Base-by-base conservation (phyloP, 1,284 basidiomycete species). In the Ganoderma lucidum region DNA sequence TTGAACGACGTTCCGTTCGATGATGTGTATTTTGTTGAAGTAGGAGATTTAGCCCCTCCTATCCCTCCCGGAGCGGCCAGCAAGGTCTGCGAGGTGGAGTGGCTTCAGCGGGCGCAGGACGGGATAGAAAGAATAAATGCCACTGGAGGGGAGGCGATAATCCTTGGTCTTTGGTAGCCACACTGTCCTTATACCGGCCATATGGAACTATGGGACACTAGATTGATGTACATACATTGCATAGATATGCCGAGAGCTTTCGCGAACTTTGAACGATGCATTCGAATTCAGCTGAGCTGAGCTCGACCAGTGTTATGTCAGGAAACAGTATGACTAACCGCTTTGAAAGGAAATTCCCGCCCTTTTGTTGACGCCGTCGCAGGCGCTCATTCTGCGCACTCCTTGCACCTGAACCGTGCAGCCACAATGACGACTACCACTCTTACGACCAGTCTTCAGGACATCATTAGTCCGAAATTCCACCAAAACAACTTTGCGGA, bases 401-500 rank as follows among this genome's bases (percentile, higher is more conserved):
- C 51, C 70, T 73, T 73, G 72, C 67, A 51, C 70, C 32, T 68
- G 30, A 65, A 68, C 70, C 32, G 62, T 68, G 68, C 63, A 64
- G 48, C 58, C 67, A 61, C 41, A 71, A 72, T 75, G 70, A 67
- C 71, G 51, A 71, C 64, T 61, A 68, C 71, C 12, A 87, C 90
- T 62, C 86, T 93, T 68, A 84, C 86, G 67, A 55, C 61, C 63
- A 75, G 84, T 37, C 84, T 94, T 71, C 86, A 85, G 76, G 95
- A 97, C 81, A 86, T 95, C 71, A 86, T 97, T 61, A 83, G 91
- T 72, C 95, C 95, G 6, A 95, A 97, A 78, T 97, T 98, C 77
- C 94, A 97, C 79, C 97, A 99, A 79, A 93, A 96, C 77, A 96
- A 94, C 78, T 93, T 98, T 71, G 84, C 87, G 65, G 91, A 95